Evolutionary conservation across 192 early-diverging fungal genomes (phyloP).

Genomic region (Geranomyces michiganensis): DNA sequence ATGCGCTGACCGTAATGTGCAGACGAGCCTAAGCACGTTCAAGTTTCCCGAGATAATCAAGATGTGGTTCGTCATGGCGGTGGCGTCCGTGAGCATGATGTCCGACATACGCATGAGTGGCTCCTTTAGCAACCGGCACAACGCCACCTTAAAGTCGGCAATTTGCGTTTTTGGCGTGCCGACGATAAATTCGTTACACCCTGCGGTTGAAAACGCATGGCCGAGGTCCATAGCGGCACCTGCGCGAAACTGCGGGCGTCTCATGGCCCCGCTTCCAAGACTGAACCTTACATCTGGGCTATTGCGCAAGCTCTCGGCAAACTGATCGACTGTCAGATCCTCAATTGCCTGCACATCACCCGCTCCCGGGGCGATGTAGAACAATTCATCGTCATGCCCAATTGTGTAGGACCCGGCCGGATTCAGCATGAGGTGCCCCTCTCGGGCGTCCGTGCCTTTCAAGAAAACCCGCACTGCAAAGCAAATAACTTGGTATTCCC

Average conservation of each 20-base stretch:
- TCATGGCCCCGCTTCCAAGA: background rate
- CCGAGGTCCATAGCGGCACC: background rate
- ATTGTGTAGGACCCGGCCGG: conserved; percentile 60
- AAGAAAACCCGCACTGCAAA: conserved; percentile 40
- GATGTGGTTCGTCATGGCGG: conserved; percentile 31
- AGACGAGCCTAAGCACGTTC: conserved; percentile 49
- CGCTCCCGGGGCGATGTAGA: conserved; percentile 54
- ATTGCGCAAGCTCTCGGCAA: background rate
- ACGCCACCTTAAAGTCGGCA: conserved; percentile 26
- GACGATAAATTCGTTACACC: background rate
- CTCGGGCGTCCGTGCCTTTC: conserved; percentile 6
- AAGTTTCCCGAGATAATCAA: conserved; percentile 43
- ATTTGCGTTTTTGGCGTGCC: conserved; percentile 2
- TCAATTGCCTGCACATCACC: background rate
- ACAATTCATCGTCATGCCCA: conserved; percentile 46
- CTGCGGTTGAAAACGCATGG: background rate
- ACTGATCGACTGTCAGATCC: background rate
- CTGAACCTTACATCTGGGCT: background rate
- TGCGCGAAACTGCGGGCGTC: background rate
- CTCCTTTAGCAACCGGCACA: conserved; percentile 25
- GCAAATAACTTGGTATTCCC: conserved; percentile 46
- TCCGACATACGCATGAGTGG: background rate
- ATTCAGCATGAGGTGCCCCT: conserved; percentile 60
- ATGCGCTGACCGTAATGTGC: conserved; percentile 45
- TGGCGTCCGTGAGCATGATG: conserved; percentile 16